Conservation (phyloP, 1,139 yeast genomes). For the Lodderomyces metapsilosis region DNA sequence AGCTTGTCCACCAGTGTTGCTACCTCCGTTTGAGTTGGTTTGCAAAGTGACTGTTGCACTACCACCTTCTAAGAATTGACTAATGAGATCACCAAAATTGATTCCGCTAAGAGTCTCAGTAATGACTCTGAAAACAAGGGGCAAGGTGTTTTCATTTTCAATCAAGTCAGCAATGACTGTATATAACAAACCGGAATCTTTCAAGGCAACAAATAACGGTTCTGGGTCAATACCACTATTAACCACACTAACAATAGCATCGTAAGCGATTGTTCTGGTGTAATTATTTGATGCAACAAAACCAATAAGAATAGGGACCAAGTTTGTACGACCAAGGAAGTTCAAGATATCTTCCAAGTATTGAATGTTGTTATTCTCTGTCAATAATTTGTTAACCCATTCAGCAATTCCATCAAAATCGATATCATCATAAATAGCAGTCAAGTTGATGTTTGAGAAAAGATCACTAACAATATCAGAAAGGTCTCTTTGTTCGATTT, state of each 20-base stretch:
- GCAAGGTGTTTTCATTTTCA: slow-evolving; percentile 27
- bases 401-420: slow-evolving; percentile 34
- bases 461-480: slow-evolving; percentile 15
- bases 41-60: slow-evolving; percentile 6
- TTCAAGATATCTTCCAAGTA: slow-evolving; percentile 27
- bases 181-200: slow-evolving; percentile 34
- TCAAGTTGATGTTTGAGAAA: slow-evolving; percentile 20
- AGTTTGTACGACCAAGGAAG: slow-evolving; percentile 23
- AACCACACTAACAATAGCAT: slow-evolving; percentile 19
- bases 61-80: slow-evolving; percentile 5
- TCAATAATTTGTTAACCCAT: slow-evolving; percentile 26
- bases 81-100: slow-evolving; percentile 6
- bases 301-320: slow-evolving; percentile 27
- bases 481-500: slow-evolving; percentile 23
- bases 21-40: neutral
- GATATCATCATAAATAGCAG: slow-evolving; percentile 19
- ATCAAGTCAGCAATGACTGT: slow-evolving; percentile 27
- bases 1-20: neutral
- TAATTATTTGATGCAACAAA: slow-evolving; percentile 26
- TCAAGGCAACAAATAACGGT: slow-evolving; percentile 32
- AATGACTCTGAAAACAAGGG: slow-evolving; percentile 25
- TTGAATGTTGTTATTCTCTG: slow-evolving; percentile 21
- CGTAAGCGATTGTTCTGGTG: slow-evolving; percentile 22
- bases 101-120: slow-evolving; percentile 18
- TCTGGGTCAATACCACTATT: slow-evolving; percentile 26